phyloP scores from a whole-genome alignment of 139 green algal species.

The Nannochloris sp. region DNA sequence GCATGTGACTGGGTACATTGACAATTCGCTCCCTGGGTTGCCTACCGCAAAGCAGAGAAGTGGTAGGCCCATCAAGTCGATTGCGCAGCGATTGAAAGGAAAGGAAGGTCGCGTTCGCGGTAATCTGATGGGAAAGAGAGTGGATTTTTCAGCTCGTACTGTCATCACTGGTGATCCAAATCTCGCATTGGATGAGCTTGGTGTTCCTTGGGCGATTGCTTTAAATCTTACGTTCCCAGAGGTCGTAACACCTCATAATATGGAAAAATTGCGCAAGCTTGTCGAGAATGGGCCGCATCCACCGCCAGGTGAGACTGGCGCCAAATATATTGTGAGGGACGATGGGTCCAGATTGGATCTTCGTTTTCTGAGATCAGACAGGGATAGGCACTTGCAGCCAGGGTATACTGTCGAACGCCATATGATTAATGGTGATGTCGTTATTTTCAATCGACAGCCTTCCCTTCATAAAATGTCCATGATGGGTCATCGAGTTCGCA shows the following conservation, averaged over 20 bases:
- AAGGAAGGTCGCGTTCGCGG: conserved; percentile 90
- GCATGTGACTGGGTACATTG: conserved; percentile 88
- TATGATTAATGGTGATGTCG: conserved; percentile 87
- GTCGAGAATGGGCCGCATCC: conserved; percentile 94
- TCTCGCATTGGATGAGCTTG: conserved; percentile 96
- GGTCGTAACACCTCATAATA: conserved; percentile 81
- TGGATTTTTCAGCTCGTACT: conserved; percentile 96
- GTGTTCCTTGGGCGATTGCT: conserved; percentile 93
- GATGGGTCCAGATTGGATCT: conserved; percentile 92
- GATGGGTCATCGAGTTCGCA: conserved; percentile 89
- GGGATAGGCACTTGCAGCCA: conserved; percentile 61
- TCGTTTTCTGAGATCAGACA: conserved; percentile 52
- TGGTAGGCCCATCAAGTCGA: conserved; percentile 90
- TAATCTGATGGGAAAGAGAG: conserved; percentile 99
- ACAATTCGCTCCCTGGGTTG: conserved; percentile 89
- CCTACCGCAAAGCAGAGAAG: conserved; percentile 49
- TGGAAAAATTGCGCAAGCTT: conserved; percentile 68
- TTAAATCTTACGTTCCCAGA: conserved; percentile 98
- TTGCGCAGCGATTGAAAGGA: conserved; percentile 83
- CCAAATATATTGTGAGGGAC: conserved; percentile 90
- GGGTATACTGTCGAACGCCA: conserved; percentile 92
- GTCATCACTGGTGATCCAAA: conserved; percentile 96
- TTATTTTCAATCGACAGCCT: conserved; percentile 99
- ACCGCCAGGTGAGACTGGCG: conserved; percentile 86
- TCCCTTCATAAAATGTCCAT: conserved; percentile 99